These are phyloP conservation scores for Aquanectria penicillioides DNA, from an alignment of 2,329 filamentous ascomycete species.

Conservation along the genomic window DNA sequence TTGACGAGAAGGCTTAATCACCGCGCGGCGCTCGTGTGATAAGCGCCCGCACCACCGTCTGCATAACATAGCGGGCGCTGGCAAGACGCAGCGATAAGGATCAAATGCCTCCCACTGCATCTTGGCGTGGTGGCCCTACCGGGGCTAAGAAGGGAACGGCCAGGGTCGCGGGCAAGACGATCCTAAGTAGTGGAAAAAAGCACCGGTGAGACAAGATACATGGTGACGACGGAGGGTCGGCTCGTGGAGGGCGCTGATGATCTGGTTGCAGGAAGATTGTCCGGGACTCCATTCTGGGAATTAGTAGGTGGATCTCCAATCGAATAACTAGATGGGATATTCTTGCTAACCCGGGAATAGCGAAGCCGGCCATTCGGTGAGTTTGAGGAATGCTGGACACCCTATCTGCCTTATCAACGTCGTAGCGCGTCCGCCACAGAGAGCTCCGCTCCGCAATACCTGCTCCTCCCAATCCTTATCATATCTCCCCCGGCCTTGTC, in stretches of 20 bases:
- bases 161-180: constrained; percentile 28
- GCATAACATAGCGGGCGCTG: background rate
- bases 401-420: background rate
- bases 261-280: constrained; percentile 54
- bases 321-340: background rate
- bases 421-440: background rate
- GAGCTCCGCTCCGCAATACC: background rate
- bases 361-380: constrained; percentile 65
- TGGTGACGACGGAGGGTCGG: background rate
- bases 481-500: background rate
- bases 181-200: constrained; percentile 37
- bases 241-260: constrained; percentile 1
- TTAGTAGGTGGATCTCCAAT: constrained; percentile 56
- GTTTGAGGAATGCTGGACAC: constrained; percentile 7
- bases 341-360: constrained; percentile 44
- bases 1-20: background rate
- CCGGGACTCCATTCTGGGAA: constrained; percentile 58
- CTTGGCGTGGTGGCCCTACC: constrained; percentile 44
- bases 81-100: background rate
- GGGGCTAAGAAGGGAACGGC: constrained; percentile 25
- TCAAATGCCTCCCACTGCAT: constrained; percentile 40
- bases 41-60: constrained; percentile 3
- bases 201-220: constrained; percentile 35
- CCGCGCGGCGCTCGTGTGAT: constrained; percentile 14
- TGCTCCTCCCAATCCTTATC: background rate